Evolutionary conservation across 768 basidiomycete species (phyloP).

Genomic region (Butyriboletus loyo): DNA sequence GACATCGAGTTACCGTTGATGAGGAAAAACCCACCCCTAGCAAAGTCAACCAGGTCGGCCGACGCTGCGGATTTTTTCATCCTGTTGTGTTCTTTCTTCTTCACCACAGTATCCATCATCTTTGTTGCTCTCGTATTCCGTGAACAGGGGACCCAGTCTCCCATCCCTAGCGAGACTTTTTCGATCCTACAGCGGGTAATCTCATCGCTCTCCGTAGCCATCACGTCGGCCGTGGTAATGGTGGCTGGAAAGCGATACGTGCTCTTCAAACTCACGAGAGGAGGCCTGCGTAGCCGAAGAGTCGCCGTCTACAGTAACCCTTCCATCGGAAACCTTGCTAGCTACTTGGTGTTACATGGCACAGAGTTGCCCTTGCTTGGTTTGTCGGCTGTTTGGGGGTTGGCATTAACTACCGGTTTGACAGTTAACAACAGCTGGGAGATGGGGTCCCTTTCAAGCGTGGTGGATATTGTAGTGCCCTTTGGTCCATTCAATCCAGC

Average conservation of each 20-base stretch:
- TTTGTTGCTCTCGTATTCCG: constrained; percentile 5
- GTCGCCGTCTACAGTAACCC: constrained; percentile 11
- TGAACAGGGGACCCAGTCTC: neutral
- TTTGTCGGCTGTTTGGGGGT: constrained; percentile 8
- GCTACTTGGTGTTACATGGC: constrained; percentile 1
- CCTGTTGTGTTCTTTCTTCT: constrained; percentile 3
- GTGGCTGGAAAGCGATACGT: constrained; percentile 16
- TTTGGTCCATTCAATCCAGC: constrained; percentile 3
- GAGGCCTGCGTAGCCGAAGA: constrained; percentile 10
- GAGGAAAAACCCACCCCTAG: neutral
- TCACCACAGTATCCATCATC: constrained; percentile 1
- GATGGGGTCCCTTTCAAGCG: neutral
- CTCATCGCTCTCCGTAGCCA: constrained; percentile 8
- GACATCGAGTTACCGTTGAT: neutral
- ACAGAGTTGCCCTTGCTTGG: constrained; percentile 9
- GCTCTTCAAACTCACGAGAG: constrained; percentile 9
- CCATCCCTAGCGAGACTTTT: neutral
- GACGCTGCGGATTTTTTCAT: constrained; percentile 8
- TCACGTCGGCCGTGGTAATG: constrained; percentile 16
- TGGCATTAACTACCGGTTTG: constrained; percentile 12
- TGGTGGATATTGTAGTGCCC: neutral
- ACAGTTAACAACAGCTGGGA: constrained; percentile 9
- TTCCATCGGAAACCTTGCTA: constrained; percentile 10
- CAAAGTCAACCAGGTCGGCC: neutral
- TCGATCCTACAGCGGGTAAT: constrained; percentile 8